Conservation (phyloP, 805 yeast species). For the Brettanomyces nanus region DNA sequence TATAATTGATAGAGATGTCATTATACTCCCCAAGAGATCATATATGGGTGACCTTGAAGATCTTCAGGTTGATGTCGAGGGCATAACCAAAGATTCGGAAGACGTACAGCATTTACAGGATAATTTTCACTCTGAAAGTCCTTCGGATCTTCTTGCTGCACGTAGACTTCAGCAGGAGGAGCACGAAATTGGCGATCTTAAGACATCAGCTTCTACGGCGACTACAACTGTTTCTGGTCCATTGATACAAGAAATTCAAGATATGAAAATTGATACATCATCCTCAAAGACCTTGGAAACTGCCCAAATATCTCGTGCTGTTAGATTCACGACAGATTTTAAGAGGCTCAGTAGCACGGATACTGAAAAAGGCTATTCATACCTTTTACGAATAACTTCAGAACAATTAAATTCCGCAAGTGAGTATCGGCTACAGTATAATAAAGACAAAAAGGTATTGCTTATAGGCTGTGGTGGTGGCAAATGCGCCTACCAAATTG, state of each 20-base stretch:
- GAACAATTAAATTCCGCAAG: constrained; percentile 20
- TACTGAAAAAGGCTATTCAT: constrained; percentile 11
- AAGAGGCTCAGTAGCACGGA: constrained; percentile 19
- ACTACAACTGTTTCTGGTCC: constrained; percentile 24
- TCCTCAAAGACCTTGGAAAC: background rate
- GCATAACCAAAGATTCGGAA: constrained; percentile 28
- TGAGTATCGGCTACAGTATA: constrained; percentile 27
- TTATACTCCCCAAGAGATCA: constrained; percentile 61
- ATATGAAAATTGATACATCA: constrained; percentile 10
- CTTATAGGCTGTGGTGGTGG: background rate
- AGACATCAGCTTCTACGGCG: background rate
- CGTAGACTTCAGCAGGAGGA: constrained; percentile 19
- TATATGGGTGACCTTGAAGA: constrained; percentile 57
- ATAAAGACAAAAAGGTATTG: constrained; percentile 23
- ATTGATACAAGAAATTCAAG: constrained; percentile 48
- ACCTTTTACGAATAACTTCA: constrained; percentile 19
- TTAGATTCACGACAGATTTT: constrained; percentile 14
- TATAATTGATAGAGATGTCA: constrained; percentile 50
- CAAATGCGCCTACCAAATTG: background rate
- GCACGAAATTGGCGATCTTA: constrained; percentile 2
- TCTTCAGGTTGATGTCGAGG: constrained; percentile 34
- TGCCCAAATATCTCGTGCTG: constrained; percentile 4
- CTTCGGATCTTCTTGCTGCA: constrained; percentile 37
- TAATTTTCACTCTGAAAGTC: constrained; percentile 33
- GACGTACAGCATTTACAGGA: constrained; percentile 23